A percentile compares a stretch with the other conserved stretches of the same genome.
Conservation (phyloP, 768 basidiomycete species). For the Naematelia aurantialba region DNA sequence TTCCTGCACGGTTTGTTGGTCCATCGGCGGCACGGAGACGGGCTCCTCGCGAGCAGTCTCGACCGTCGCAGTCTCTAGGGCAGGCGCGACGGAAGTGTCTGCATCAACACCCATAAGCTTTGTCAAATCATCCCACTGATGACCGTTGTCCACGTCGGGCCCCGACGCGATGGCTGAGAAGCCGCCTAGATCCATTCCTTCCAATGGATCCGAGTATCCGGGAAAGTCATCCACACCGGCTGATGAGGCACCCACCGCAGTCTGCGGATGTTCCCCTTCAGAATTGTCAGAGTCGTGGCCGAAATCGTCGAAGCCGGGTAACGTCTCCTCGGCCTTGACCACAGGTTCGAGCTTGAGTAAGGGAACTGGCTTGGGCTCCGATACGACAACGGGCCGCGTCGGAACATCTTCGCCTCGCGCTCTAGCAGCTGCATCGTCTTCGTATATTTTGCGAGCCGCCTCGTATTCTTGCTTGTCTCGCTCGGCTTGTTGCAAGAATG, state of each 20-base stretch:
- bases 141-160: slow-evolving; percentile 8
- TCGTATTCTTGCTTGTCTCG: slow-evolving; percentile 95
- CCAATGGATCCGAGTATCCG: slow-evolving; percentile 21
- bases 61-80: slow-evolving; percentile 15
- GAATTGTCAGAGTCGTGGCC: slow-evolving; percentile 2
- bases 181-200: slow-evolving; percentile 21
- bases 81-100: slow-evolving; percentile 21
- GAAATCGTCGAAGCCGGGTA: slow-evolving; percentile 11
- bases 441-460: slow-evolving; percentile 75
- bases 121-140: slow-evolving; percentile 35
- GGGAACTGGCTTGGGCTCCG: slow-evolving; percentile 2
- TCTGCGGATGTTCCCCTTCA: slow-evolving; percentile 2
- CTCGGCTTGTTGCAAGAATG: slow-evolving; percentile 87
- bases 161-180: slow-evolving; percentile 16
- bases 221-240: slow-evolving; percentile 24
- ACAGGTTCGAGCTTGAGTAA: slow-evolving; percentile 11
- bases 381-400: slow-evolving; percentile 70
- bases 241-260: not conserved
- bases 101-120: slow-evolving; percentile 29
- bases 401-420: slow-evolving; percentile 53
- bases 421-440: slow-evolving; percentile 56
- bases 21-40: not conserved
- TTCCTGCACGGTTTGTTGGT: not conserved
- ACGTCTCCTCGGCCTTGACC: slow-evolving; percentile 5
- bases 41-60: slow-evolving; percentile 5